Evolutionary conservation across 2,329 filamentous ascomycete species (phyloP).

Genomic region (Pleomassaria siparia): DNA sequence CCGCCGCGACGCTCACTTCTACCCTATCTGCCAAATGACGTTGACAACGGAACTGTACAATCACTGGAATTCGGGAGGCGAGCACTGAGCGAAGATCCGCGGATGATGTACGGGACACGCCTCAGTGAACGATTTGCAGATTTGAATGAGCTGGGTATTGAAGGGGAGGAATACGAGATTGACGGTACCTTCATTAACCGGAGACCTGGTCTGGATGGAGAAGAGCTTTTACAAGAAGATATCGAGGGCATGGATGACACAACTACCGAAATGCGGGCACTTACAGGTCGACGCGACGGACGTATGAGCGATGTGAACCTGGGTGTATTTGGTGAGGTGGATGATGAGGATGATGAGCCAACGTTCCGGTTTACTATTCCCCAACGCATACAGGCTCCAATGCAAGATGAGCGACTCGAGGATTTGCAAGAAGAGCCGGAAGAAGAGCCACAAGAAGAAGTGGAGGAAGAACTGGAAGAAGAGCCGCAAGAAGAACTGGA

Average conservation of each 20-base stretch:
- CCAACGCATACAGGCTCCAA: constrained; percentile 30
- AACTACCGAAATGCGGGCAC: constrained; percentile 29
- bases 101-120: constrained; percentile 48
- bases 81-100: constrained; percentile 41
- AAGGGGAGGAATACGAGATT: constrained; percentile 41
- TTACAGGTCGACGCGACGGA: constrained; percentile 34
- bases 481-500: constrained; percentile 12
- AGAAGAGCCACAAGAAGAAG: constrained; percentile 13
- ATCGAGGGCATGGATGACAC: constrained; percentile 40
- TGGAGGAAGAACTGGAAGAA: constrained; percentile 17
- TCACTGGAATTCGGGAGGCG: constrained; percentile 51
- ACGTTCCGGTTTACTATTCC: constrained; percentile 44
- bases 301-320: constrained; percentile 33
- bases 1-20: constrained; percentile 42
- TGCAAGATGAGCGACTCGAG: constrained; percentile 15
- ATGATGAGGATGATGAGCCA: constrained; percentile 40
- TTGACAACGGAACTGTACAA: constrained; percentile 48
- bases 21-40: constrained; percentile 38
- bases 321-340: constrained; percentile 34
- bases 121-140: constrained; percentile 57
- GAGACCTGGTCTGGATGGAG: constrained; percentile 25
- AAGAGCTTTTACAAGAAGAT: constrained; percentile 42
- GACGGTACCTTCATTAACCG: constrained; percentile 46
- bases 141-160: constrained; percentile 41
- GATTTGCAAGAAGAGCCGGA: constrained; percentile 12